Percentiles rank a stretch among this genome's conserved stretches.
Conservation (phyloP, 352 stramenopile genomes). For the Pythium rhizo-oryzae region DNA sequence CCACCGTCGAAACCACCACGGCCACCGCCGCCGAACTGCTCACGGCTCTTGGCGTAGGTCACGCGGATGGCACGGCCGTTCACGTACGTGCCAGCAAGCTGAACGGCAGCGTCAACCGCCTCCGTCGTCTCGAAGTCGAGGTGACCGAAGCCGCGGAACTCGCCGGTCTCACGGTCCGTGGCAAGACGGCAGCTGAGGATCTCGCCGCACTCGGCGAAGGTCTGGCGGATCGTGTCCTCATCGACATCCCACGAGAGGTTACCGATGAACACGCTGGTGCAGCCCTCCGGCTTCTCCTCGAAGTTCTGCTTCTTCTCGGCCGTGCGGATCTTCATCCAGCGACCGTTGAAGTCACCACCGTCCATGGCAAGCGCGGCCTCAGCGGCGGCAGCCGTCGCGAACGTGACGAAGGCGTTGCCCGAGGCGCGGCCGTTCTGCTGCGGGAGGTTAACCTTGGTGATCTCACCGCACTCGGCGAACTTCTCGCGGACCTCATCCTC, state of each 20-base stretch:
- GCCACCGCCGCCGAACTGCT: constrained; percentile 44
- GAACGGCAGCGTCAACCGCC: constrained; percentile 90
- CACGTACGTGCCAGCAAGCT: constrained; percentile 92
- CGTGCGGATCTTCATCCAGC: constrained; percentile 96
- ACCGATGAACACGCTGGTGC: constrained; percentile 97
- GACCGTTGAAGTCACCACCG: constrained; percentile 92
- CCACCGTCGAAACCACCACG: constrained; percentile 18
- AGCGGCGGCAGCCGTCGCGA: constrained; percentile 69
- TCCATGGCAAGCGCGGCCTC: constrained; percentile 91
- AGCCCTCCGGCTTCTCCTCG: constrained; percentile 94
- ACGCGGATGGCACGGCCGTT: constrained; percentile 94
- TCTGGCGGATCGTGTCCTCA: constrained; percentile 92
- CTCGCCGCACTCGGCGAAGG: constrained; percentile 96
- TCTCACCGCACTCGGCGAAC: constrained; percentile 93
- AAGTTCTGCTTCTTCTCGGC: constrained; percentile 84
- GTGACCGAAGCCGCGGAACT: constrained; percentile 99
- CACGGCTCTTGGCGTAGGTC: constrained; percentile 92
- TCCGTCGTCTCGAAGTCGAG: constrained; percentile 97
- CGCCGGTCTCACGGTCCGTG: constrained; percentile 96
- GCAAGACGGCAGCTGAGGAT: constrained; percentile 95
- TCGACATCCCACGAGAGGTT: constrained; percentile 98
- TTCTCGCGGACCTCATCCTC: constrained; percentile 95
- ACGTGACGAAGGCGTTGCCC: constrained; percentile 97
- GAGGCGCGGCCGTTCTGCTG: constrained; percentile 89
- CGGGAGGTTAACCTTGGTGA: constrained; percentile 85